Conservation (phyloP, 345 rosid species). For the Hevea brasiliensis region DNA sequence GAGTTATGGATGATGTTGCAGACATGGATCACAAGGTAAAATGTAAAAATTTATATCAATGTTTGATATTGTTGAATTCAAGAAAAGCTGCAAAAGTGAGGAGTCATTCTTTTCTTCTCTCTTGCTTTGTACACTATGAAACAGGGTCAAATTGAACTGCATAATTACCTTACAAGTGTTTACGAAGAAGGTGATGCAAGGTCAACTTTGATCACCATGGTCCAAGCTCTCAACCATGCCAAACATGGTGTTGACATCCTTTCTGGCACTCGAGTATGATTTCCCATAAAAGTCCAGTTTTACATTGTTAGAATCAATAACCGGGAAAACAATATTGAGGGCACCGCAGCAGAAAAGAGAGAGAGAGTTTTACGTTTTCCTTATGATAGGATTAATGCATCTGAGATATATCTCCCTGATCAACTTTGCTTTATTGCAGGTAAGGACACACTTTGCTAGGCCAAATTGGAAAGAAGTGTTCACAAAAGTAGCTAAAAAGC, state of each 20-base stretch:
- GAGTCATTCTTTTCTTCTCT: neutral
- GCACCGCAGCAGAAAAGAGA: neutral
- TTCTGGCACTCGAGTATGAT: slow-evolving; percentile 86
- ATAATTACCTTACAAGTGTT: slow-evolving; percentile 93
- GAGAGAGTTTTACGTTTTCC: neutral
- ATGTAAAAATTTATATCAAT: neutral
- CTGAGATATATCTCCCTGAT: neutral
- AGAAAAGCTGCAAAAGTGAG: neutral
- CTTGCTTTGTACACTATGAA: slow-evolving; percentile 11
- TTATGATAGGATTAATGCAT: neutral
- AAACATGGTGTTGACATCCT: slow-evolving; percentile 93
- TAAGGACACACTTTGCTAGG: slow-evolving; percentile 93
- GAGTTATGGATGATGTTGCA: slow-evolving; percentile 92
- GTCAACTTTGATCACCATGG: slow-evolving; percentile 93
- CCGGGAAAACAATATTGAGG: neutral
- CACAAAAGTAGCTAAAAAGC: slow-evolving; percentile 70
- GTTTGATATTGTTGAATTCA: neutral
- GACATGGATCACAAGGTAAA: slow-evolving; percentile 85
- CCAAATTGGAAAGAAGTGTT: slow-evolving; percentile 95
- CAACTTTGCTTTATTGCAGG: slow-evolving; percentile 44
- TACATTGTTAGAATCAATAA: neutral
- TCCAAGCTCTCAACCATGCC: slow-evolving; percentile 95
- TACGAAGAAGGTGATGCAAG: slow-evolving; percentile 99
- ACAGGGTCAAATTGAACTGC: slow-evolving; percentile 94
- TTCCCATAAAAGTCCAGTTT: neutral